Conservation (phyloP, 2,329 filamentous ascomycete species). For the Diaporthe aspalathi region DNA sequence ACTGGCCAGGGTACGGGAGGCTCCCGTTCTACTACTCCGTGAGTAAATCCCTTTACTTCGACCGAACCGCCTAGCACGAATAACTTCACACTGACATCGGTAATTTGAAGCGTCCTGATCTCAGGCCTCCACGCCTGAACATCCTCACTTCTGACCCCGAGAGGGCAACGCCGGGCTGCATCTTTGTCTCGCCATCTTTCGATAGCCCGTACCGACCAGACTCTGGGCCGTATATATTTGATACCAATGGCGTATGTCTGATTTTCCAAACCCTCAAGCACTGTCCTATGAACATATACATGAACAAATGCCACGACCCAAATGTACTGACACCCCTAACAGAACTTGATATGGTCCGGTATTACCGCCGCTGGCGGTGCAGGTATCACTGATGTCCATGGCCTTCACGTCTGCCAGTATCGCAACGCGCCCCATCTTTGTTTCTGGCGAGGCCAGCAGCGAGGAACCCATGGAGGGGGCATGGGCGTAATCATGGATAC, state of each 20-base stretch:
- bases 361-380: slow-evolving; percentile 16
- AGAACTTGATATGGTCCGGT: slow-evolving; percentile 34
- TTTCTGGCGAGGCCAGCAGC: slow-evolving; percentile 32
- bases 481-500: slow-evolving; percentile 31
- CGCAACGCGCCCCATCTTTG: slow-evolving; percentile 24
- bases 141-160: slow-evolving; percentile 13
- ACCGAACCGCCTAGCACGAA: no score
- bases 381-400: slow-evolving; percentile 7
- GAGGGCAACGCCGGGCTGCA: slow-evolving; percentile 26
- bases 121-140: slow-evolving; percentile 33
- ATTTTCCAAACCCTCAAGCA: no score
- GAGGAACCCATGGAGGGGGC: slow-evolving; percentile 27
- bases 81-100: not conserved
- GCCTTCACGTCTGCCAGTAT: slow-evolving; percentile 29
- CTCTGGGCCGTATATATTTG: slow-evolving; percentile 35
- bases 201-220: slow-evolving; percentile 26
- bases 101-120: slow-evolving; percentile 30
- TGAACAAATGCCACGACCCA: no score
- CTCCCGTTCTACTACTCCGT: slow-evolving; percentile 37
- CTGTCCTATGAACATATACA: no score
- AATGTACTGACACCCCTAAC: not conserved
- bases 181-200: slow-evolving; percentile 26
- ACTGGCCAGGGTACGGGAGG: slow-evolving; percentile 28
- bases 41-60: not conserved
- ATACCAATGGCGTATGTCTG: slow-evolving; percentile 29